A percentile compares a stretch with the other conserved stretches of the same genome.
Conservation (phyloP, 176 grass and related monocot genomes). For the Ampelocalamus luodianensis region DNA sequence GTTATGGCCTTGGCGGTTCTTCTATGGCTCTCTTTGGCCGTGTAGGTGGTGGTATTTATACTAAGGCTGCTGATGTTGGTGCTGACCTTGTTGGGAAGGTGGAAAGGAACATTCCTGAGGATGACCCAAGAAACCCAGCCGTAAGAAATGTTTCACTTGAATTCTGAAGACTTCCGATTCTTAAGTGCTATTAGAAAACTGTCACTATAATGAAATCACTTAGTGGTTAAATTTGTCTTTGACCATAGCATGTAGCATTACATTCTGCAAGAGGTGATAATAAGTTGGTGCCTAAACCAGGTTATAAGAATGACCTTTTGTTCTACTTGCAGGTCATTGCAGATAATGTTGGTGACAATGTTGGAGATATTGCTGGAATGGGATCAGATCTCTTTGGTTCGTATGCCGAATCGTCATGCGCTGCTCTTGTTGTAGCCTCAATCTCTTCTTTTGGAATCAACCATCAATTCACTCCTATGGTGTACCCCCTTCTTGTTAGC, state of each 20-base stretch:
- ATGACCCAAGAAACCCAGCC: slow-evolving; percentile 76
- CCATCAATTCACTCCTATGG: slow-evolving; percentile 50
- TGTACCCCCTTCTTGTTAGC: slow-evolving; percentile 54
- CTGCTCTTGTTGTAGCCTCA: slow-evolving; percentile 56
- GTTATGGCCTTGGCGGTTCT: slow-evolving; percentile 76
- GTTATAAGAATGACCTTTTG: slow-evolving; percentile 31
- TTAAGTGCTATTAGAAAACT: slow-evolving; percentile 6
- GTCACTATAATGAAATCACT: not conserved
- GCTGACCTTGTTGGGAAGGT: slow-evolving; percentile 78
- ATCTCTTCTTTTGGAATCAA: slow-evolving; percentile 57
- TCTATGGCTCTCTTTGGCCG: slow-evolving; percentile 72
- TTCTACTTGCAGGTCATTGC: slow-evolving; percentile 59
- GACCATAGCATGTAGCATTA: not conserved
- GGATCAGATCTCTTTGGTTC: slow-evolving; percentile 70
- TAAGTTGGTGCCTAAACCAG: not conserved
- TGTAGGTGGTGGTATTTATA: slow-evolving; percentile 78
- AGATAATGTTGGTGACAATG: slow-evolving; percentile 74
- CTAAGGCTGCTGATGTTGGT: slow-evolving; percentile 76
- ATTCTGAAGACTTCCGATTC: slow-evolving; percentile 2
- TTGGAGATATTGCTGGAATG: slow-evolving; percentile 75
- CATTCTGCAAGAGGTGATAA: not conserved
- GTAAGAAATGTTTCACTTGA: slow-evolving; percentile 45
- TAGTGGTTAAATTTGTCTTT: not conserved
- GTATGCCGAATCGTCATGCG: slow-evolving; percentile 52
- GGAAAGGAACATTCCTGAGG: slow-evolving; percentile 67